Base-by-base conservation (phyloP, 1,284 basidiomycete genomes). In the Volvariella volvacea region DNA sequence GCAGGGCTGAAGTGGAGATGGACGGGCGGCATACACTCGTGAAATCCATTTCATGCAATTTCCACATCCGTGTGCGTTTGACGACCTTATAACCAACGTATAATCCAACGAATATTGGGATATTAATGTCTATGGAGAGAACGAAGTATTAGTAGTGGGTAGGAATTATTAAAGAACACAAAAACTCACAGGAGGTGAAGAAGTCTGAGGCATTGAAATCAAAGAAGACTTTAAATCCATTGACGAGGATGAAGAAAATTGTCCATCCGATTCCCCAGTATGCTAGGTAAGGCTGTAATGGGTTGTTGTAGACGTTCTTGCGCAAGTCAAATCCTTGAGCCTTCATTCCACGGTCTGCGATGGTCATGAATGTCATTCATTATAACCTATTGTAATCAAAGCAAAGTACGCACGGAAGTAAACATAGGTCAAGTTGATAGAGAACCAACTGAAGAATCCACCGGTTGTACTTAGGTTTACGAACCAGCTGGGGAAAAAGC, bases 371-470 rank as follows among this genome's bases (percentile, higher is more conserved):
- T 41, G 15, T n/a, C n/a, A n/a, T n/a, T n/a, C n/a, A n/a, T n/a
- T n/a, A n/a, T n/a, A n/a, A n/a, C n/a, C n/a, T n/a, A n/a, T n/a
- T n/a, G n/a, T n/a, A n/a, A n/a, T n/a, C n/a, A n/a, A n/a, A n/a
- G n/a, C n/a, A n/a, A n/a, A n/a, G n/a, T n/a, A 74, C 70, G 45
- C 51, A 80, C 77, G 78, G 75, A 89, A 92, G 61, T 74, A 78
- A 44, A 88, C 58, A 63, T 87, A 91, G 2, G 84, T 81, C 33
- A 83, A 46, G 55, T 83, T 80, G 62, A 91, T 88, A 42, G 76
- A 61, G 54, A 71, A 74, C 83, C 83, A 89, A 41, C 74, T 73
- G 55, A 86, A 73, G 55, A 73, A 71, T 4, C 67, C 67, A 37
- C 63, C 66, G 3, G 68, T 67, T 1, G 70, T 68, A 2, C 61